These are phyloP conservation scores for Trichomonas gallinae DNA, from an alignment of 208 protist genomes.

Conservation along the genomic window DNA sequence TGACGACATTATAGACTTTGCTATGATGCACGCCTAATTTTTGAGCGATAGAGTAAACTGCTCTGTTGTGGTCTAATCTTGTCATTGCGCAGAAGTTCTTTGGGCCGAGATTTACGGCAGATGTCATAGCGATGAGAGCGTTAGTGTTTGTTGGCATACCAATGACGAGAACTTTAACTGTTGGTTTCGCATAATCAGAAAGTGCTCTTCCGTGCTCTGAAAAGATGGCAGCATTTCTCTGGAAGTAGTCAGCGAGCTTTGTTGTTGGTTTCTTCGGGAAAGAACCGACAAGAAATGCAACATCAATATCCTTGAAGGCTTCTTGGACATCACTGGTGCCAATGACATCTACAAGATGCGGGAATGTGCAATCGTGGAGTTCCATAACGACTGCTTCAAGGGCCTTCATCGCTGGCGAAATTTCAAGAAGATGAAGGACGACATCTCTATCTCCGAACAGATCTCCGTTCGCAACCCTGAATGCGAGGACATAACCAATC, in stretches of 20 bases:
- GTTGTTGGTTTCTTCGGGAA: background rate
- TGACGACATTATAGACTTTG: background rate
- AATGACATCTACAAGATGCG: background rate
- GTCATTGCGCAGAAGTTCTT: conserved; percentile 19
- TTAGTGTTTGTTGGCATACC: conserved; percentile 21
- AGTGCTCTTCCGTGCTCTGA: background rate
- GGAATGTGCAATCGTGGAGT: background rate
- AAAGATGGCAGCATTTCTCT: background rate
- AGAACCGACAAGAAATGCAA: background rate
- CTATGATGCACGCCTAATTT: background rate
- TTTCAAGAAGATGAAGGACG: background rate
- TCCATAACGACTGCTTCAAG: conserved; percentile 3
- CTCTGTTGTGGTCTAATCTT: conserved; percentile 10
- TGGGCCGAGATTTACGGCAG: background rate
- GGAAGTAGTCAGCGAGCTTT: background rate
- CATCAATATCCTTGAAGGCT: background rate
- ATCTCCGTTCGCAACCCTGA: background rate
- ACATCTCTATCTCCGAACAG: background rate
- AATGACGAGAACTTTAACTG: background rate
- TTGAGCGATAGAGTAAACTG: background rate
- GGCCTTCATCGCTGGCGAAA: background rate
- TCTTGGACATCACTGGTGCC: background rate
- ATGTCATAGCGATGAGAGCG: background rate
- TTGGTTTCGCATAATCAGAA: background rate
- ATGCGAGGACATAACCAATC: conserved; percentile 3